Conservation (phyloP, 169 alveolate species). For the Eimeria brunetti region DNA sequence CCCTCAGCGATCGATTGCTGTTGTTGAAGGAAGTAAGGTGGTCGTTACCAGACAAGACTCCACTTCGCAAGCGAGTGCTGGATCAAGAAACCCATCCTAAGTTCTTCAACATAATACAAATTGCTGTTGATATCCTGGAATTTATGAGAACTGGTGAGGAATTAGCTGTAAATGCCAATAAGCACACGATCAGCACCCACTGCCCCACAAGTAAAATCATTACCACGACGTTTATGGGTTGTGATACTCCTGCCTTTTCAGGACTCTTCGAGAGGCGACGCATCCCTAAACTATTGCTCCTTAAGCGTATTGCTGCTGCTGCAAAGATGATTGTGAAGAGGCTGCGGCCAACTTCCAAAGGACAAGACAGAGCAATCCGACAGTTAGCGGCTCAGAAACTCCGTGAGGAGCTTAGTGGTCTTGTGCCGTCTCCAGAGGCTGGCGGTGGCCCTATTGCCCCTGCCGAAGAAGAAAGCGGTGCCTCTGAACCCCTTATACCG, state of each 20-base stretch:
- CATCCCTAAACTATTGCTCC: constrained; percentile 15
- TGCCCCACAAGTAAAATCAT: background rate
- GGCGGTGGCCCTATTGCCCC: background rate
- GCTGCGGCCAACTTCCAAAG: constrained; percentile 6
- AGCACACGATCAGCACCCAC: background rate
- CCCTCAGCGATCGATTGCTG: constrained; percentile 1
- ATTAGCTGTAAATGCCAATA: background rate
- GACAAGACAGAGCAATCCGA: constrained; percentile 3
- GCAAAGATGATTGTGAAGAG: background rate
- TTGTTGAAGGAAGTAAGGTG: background rate
- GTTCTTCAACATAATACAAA: background rate
- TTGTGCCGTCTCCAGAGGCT: background rate
- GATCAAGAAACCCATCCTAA: constrained; percentile 6
- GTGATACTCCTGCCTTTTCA: background rate
- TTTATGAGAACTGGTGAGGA: constrained; percentile 37
- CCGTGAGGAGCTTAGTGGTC: constrained; percentile 12
- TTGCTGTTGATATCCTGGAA: constrained; percentile 5
- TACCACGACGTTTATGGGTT: background rate
- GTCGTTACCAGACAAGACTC: background rate
- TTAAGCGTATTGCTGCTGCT: constrained; percentile 22
- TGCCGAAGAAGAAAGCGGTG: background rate
- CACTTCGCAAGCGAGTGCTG: constrained; percentile 22
- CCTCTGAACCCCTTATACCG: background rate
- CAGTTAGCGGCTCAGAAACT: background rate
- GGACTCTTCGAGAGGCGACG: constrained; percentile 40